Base-by-base conservation (phyloP, 2,329 filamentous ascomycete species). In the Metarhizium rileyi region DNA sequence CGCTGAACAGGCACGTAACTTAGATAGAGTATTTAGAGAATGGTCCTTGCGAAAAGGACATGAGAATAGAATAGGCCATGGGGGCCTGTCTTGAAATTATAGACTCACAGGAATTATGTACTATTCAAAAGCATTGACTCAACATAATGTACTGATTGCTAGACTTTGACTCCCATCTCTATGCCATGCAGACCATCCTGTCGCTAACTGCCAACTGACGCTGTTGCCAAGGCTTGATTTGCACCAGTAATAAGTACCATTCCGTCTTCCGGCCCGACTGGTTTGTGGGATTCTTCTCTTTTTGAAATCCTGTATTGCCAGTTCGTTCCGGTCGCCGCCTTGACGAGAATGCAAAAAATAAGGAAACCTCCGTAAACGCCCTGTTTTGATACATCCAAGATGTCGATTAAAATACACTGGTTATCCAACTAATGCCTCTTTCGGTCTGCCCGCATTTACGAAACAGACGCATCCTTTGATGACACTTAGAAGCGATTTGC, bases 401-500 rank as follows among this genome's bases (percentile, higher is more conserved):
- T 14, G n/a, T 20, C 5, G 14, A 42, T 4, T n/a, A 38, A 20
- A 42, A 25, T 5, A 42, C 38, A 22, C 38, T 27, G 38, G 27
- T 47, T 45, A 41, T 52, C 36, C 44, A 46, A 49, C n/a, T 27
- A 26, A 45, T 22, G 25, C 27, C 10, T 20, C 33, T 10, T 18
- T 14, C 38, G 6, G 16, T 18, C 9, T n/a, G 35, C 38, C 5
- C 38, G 8, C 16, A 12, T 23, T 14, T 22, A 12, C 12, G 18
- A 40, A 40, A 12, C 38, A 42, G n/a, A 26, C 38, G 16, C 6
- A 6, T 38, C 38, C 20, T 20, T 5, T n/a, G n/a, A 25, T 25
- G 18, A 22, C 20, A 22, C 18, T 44, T 56, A 64, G 41, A 65
- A 56, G 27, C 63, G 59, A 44, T 58, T 63, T 22, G 56, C 57